phyloP scores from a whole-genome alignment of 148 eudicot genomes.

The Silene uniflora region DNA sequence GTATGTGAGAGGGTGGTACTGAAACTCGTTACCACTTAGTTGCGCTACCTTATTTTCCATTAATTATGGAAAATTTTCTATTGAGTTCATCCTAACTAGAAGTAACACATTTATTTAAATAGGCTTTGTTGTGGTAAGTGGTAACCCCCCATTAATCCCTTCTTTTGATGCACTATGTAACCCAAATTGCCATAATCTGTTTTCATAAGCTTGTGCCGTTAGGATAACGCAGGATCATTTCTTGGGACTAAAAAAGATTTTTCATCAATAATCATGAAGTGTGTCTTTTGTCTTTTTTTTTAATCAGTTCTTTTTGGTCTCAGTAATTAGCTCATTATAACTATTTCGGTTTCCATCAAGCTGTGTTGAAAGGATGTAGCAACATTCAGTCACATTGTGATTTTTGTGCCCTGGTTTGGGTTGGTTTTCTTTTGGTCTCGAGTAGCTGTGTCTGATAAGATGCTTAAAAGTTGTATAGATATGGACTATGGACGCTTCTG shows the following conservation, averaged over 20 bases:
- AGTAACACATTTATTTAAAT: background rate
- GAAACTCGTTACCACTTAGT: too few relatives aligned
- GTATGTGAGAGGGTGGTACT: too few relatives aligned
- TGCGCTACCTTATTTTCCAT: too few relatives aligned
- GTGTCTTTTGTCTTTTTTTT: background rate
- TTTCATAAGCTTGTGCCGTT: conserved; percentile 40
- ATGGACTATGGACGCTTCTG: background rate
- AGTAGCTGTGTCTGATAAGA: background rate
- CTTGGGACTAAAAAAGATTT: conserved; percentile 20
- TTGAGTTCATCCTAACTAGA: background rate
- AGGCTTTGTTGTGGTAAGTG: conserved; percentile 5
- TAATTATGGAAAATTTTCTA: background rate
- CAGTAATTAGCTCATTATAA: background rate
- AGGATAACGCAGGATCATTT: conserved; percentile 32
- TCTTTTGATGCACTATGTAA: conserved; percentile 24
- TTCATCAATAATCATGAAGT: conserved; percentile 11
- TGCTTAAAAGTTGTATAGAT: too few relatives aligned
- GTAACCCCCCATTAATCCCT: conserved; percentile 6
- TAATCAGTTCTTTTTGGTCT: background rate
- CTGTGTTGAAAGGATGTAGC: background rate
- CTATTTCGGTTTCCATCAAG: background rate
- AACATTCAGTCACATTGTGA: background rate
- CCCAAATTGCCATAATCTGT: conserved; percentile 14
- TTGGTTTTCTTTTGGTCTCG: background rate
- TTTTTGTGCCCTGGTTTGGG: background rate